These are phyloP conservation scores for Aspergillus chevalieri DNA, from an alignment of 2,329 filamentous ascomycete species.

Conservation along the genomic window DNA sequence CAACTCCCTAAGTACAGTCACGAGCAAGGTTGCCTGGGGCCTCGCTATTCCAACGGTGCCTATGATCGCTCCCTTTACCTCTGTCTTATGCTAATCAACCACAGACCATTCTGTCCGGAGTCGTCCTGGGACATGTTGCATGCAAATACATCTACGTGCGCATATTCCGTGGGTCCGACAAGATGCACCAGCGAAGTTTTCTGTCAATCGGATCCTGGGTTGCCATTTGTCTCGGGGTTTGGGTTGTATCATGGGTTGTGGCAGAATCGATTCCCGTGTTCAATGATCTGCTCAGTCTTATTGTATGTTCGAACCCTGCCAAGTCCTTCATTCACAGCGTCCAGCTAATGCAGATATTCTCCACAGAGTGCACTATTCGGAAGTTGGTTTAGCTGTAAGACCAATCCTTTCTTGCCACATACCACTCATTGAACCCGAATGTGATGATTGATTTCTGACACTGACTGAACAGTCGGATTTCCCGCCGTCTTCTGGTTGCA, in stretches of 20 bases:
- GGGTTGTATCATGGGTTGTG: conserved; percentile 59
- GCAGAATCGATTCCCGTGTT: conserved; percentile 65
- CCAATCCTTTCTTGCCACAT: no score
- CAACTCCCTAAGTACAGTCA: conserved; percentile 49
- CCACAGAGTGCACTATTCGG: conserved; percentile 52
- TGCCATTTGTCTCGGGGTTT: conserved; percentile 49
- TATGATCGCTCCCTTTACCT: not conserved
- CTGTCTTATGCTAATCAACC: not conserved
- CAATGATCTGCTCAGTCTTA: conserved; percentile 58
- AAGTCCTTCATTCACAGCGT: not conserved
- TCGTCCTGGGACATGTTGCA: conserved; percentile 62
- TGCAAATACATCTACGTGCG: conserved; percentile 61
- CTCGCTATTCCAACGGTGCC: conserved; percentile 57
- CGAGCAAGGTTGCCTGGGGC: conserved; percentile 61
- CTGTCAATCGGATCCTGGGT: conserved; percentile 54
- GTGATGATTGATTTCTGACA: not conserved
- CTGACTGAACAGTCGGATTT: conserved; percentile 30
- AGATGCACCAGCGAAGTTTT: conserved; percentile 45
- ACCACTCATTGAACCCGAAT: not conserved
- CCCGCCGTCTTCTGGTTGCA: conserved; percentile 43
- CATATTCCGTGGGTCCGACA: conserved; percentile 54
- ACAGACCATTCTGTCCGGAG: conserved; percentile 59
- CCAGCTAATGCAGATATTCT: conserved; percentile 9
- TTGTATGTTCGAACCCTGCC: conserved; percentile 28
- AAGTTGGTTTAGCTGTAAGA: conserved; percentile 56